A percentile compares a stretch with the other conserved stretches of the same genome.
Conservation (phyloP, 23 red algal species). For the Gracilaria domingensis region DNA sequence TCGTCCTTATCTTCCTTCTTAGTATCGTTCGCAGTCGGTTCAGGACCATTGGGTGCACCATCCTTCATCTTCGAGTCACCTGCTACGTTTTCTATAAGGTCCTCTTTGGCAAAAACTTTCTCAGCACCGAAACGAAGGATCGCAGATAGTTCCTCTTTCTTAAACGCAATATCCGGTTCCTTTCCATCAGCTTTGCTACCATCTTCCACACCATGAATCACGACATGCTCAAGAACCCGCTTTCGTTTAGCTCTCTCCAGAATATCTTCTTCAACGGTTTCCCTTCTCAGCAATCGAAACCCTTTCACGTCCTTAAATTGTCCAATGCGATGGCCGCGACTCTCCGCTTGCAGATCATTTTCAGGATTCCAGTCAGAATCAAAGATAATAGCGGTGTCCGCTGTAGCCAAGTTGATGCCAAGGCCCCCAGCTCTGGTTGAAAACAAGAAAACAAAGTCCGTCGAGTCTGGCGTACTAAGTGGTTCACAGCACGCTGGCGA, state of each 20-base stretch:
- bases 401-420: constrained; percentile 95
- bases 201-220: constrained; percentile 93
- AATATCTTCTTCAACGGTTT: constrained; percentile 98
- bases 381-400: constrained; percentile 96
- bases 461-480: constrained; percentile 93
- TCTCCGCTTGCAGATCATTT: constrained; percentile 95
- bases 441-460: constrained; percentile 89
- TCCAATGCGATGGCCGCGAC: constrained; percentile 92
- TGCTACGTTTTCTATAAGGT: neutral
- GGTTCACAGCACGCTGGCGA: constrained; percentile 86
- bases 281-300: constrained; percentile 84
- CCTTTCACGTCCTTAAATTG: constrained; percentile 96
- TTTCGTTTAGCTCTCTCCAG: constrained; percentile 94
- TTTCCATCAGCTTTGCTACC: constrained; percentile 56
- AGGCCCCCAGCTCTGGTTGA: constrained; percentile 91
- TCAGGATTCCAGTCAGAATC: constrained; percentile 98
- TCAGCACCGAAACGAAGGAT: constrained; percentile 97
- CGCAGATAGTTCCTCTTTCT: constrained; percentile 92
- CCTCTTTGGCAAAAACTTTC: constrained; percentile 80
- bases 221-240: constrained; percentile 92
- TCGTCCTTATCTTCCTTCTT: constrained; percentile 53
- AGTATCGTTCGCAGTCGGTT: constrained; percentile 17
- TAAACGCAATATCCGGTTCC: constrained; percentile 77
- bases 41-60: constrained; percentile 18
- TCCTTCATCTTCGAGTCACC: constrained; percentile 27